Evolutionary conservation across 129 eudicot species (phyloP), one percentile per base, ranked within the genome.

Genomic region (Smallanthus sonchifolius): DNA sequence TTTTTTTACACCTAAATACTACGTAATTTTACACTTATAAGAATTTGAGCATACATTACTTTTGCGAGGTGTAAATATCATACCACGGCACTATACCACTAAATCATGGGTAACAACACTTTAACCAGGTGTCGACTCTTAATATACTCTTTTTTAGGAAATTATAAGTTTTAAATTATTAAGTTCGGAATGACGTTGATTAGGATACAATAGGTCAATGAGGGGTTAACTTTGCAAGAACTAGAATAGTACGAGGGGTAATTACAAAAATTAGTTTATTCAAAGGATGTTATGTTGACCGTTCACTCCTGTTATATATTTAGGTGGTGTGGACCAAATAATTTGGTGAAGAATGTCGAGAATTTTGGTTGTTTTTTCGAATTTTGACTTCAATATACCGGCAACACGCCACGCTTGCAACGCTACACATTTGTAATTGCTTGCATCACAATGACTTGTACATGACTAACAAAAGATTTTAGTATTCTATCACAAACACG

Each of bases 301-400:
- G 36, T 6, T 9, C 6, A 55, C 7, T 55, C 62, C 7, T 55
- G 62, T 55, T 20, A 20, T 24, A 55, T 10, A 20, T 56, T 56
- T 56, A 56, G 63, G 6, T 7, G 63, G 63, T 56, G 63, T 56
- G 63, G 36, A 56, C 63, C 63, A 56, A 56, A 56, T 56, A 20
- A 20, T 56, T 56, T 10, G 35, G 63, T 56, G 63, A 19, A 56
- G 36, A 56, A 56, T 56, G 63, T 56, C 6, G 63, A n/a, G 63
- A 56, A 24, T 56, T 56, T 56, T 56, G 63, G 35, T 19, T 7
- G 34, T 56, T 56, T 56, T 45, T 45, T 45, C 5, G 1, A 24
- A 20, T 7, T 24, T 56, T 56, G 63, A 20, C 63, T 20, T 56
- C 9, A 56, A 10, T 24, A 20, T 36, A 20, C 63, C 36, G 63